Evolutionary conservation across 1,284 basidiomycete genomes (phyloP).

Genomic region (Vanrija pseudolonga): DNA sequence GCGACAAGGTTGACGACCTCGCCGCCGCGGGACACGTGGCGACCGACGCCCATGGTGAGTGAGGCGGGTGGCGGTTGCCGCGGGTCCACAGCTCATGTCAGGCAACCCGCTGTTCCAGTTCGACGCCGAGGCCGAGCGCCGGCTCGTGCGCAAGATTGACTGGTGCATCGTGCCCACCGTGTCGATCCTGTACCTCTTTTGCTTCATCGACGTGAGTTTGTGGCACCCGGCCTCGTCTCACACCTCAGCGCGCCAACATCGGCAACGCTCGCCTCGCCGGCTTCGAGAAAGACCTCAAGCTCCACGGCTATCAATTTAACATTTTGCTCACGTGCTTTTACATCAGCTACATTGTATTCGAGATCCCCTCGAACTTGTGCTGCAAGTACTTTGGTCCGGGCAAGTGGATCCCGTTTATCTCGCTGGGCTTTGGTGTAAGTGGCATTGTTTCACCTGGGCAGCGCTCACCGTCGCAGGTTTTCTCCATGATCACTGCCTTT

Average conservation of each 20-base stretch:
- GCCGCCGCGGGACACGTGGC: constrained; percentile 1
- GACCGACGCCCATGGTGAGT: constrained; percentile 4
- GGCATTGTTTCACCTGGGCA: neutral
- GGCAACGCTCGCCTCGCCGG: constrained; percentile 17
- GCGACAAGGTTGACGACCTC: neutral
- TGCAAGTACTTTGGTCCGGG: constrained; percentile 17
- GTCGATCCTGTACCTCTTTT: constrained; percentile 16
- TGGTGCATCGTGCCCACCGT: constrained; percentile 20
- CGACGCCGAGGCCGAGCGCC: constrained; percentile 15
- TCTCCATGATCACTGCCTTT: constrained; percentile 23
- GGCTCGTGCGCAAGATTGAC: constrained; percentile 25
- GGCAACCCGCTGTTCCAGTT: constrained; percentile 10
- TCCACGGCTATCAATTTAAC: neutral
- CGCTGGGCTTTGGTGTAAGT: constrained; percentile 15
- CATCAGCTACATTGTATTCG: constrained; percentile 34
- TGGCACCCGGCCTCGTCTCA: neutral
- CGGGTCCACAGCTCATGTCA: neutral
- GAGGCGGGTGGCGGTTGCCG: too few relatives aligned
- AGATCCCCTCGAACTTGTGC: constrained; percentile 16
- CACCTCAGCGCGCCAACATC: constrained; percentile 14
- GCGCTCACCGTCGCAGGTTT: neutral
- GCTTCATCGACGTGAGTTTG: constrained; percentile 16
- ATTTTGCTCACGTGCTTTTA: constrained; percentile 22
- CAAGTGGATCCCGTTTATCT: constrained; percentile 15
- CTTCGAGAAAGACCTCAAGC: neutral